A percentile compares a stretch with the other conserved stretches of the same genome.
Conservation (phyloP, 2,329 filamentous ascomycete species). For the Knoxdaviesia proteae region DNA sequence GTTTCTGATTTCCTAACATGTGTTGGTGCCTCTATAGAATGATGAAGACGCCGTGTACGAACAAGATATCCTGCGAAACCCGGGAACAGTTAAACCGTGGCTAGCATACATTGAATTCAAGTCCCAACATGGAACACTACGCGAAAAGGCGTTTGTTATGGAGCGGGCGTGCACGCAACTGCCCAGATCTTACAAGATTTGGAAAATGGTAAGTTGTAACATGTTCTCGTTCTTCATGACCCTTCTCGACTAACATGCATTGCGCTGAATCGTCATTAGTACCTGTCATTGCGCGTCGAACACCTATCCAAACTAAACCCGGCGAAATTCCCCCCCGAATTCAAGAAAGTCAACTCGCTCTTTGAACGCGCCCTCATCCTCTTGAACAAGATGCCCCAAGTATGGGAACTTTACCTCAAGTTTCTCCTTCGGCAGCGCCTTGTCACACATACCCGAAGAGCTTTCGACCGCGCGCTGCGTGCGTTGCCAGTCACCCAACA, state of each 20-base stretch:
- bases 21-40: slow-evolving; percentile 25
- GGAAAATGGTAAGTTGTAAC: slow-evolving; percentile 57
- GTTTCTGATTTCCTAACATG: slow-evolving; percentile 6
- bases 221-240: slow-evolving; percentile 1
- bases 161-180: slow-evolving; percentile 80
- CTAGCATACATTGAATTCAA: slow-evolving; percentile 87
- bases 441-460: slow-evolving; percentile 65
- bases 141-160: slow-evolving; percentile 73
- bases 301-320: slow-evolving; percentile 71
- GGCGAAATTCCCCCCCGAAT: slow-evolving; percentile 59
- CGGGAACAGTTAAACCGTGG: slow-evolving; percentile 80
- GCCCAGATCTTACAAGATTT: slow-evolving; percentile 90
- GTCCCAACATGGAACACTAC: slow-evolving; percentile 58
- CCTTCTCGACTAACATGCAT: slow-evolving; percentile 1
- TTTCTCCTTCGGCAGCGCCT: slow-evolving; percentile 86
- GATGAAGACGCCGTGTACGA: slow-evolving; percentile 92
- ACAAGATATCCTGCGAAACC: slow-evolving; percentile 77
- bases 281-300: slow-evolving; percentile 64
- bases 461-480: slow-evolving; percentile 80
- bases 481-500: slow-evolving; percentile 89
- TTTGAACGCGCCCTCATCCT: slow-evolving; percentile 86
- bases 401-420: slow-evolving; percentile 93
- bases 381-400: slow-evolving; percentile 94
- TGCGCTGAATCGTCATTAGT: slow-evolving; percentile 25
- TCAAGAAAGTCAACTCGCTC: slow-evolving; percentile 79